Percentiles rank a stretch among this genome's conserved stretches.
Conservation (phyloP, 106 monocot species). For the Acorus gramineus region DNA sequence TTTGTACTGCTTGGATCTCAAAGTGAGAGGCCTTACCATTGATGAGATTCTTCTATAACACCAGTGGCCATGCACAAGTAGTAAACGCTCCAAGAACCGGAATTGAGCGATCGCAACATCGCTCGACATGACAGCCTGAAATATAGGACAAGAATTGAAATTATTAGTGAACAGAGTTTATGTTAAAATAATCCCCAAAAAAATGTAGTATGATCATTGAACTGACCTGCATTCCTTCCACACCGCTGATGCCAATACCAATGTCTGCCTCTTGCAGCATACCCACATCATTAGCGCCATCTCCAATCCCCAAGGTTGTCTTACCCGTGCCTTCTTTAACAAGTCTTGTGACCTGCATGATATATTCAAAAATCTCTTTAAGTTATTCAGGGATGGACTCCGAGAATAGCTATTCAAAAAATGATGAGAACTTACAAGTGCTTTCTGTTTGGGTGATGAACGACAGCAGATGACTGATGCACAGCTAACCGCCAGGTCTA, state of each 20-base stretch:
- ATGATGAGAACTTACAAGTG: slow-evolving; percentile 41
- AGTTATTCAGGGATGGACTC: too few species aligned
- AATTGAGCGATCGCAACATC: slow-evolving; percentile 75
- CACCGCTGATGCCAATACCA: slow-evolving; percentile 86
- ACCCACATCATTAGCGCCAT: slow-evolving; percentile 97
- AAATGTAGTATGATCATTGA: background rate
- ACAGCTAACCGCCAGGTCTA: slow-evolving; percentile 59
- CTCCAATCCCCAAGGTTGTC: slow-evolving; percentile 79
- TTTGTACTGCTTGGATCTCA: slow-evolving; percentile 1
- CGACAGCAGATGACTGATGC: slow-evolving; percentile 96
- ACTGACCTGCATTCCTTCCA: slow-evolving; percentile 95
- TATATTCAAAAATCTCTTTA: too few species aligned
- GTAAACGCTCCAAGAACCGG: slow-evolving; percentile 65
- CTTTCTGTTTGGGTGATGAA: slow-evolving; percentile 92
- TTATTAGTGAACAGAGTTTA: too few species aligned
- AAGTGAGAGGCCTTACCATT: slow-evolving; percentile 46
- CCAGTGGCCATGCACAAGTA: slow-evolving; percentile 92
- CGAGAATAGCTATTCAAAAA: too few species aligned
- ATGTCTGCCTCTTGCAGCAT: slow-evolving; percentile 99
- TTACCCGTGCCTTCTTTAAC: slow-evolving; percentile 63
- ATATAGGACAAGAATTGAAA: background rate
- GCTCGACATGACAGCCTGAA: slow-evolving; percentile 79
- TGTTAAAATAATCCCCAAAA: too few species aligned
- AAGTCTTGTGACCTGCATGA: slow-evolving; percentile 73
- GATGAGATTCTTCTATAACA: slow-evolving; percentile 80